A percentile compares a stretch with the other conserved stretches of the same genome.
Conservation (phyloP, 257 asterid species). For the Scutellaria galericulata region DNA sequence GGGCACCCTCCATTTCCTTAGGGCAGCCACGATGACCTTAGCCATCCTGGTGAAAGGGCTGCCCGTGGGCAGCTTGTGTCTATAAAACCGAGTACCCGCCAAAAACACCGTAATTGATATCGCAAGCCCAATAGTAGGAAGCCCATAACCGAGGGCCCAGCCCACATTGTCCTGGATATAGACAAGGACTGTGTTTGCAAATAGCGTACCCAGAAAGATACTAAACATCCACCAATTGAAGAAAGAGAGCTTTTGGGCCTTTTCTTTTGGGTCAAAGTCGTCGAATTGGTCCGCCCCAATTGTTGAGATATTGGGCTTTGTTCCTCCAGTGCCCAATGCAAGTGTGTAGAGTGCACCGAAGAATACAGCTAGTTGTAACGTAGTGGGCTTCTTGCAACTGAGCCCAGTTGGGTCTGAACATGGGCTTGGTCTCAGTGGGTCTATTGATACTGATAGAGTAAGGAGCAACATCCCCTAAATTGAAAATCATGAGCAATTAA, state of each 20-base stretch:
- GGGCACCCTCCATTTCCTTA: constrained; percentile 59
- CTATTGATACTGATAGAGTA: constrained; percentile 68
- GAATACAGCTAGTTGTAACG: constrained; percentile 63
- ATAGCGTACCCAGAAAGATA: constrained; percentile 78
- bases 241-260: constrained; percentile 80
- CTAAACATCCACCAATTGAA: constrained; percentile 98
- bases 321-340: constrained; percentile 88
- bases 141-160: constrained; percentile 85
- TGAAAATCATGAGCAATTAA: neutral
- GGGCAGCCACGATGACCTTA: constrained; percentile 68
- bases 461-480: constrained; percentile 67
- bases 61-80: constrained; percentile 82
- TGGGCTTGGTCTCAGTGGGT: constrained; percentile 64
- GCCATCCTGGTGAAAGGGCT: constrained; percentile 89
- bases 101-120: constrained; percentile 64
- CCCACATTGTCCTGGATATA: constrained; percentile 90
- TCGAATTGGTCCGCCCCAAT: constrained; percentile 97
- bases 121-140: constrained; percentile 71
- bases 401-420: constrained; percentile 57
- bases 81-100: constrained; percentile 71
- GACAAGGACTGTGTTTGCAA: constrained; percentile 81
- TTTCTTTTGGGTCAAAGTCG: constrained; percentile 78
- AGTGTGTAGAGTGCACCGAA: constrained; percentile 77
- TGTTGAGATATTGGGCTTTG: constrained; percentile 88
- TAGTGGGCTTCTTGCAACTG: constrained; percentile 58